Percentiles rank a stretch among this genome's conserved stretches.
These are phyloP conservation scores for Mycocentrospora acerina DNA, from an alignment of 2,329 filamentous ascomycete genomes.

Conservation along the genomic window DNA sequence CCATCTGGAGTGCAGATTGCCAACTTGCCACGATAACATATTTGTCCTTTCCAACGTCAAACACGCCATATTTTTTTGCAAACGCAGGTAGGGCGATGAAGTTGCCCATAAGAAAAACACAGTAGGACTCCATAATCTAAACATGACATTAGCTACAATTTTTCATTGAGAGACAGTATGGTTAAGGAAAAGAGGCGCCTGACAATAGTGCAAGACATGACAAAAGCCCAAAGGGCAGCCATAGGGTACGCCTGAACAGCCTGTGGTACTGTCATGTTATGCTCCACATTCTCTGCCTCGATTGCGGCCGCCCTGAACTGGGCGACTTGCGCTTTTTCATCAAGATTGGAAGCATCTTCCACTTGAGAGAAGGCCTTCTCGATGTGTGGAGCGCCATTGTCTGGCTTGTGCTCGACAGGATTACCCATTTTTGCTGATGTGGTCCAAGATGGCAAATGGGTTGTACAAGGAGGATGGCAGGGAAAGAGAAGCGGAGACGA, in stretches of 20 bases:
- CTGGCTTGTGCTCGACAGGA: slow-evolving; percentile 17
- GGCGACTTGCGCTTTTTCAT: slow-evolving; percentile 43
- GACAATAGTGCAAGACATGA: slow-evolving; percentile 60
- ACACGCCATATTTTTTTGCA: slow-evolving; percentile 50
- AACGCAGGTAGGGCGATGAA: slow-evolving; percentile 58
- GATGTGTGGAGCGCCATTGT: slow-evolving; percentile 11
- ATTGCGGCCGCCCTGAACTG: slow-evolving; percentile 57
- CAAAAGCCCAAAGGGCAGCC: slow-evolving; percentile 57
- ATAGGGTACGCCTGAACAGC: slow-evolving; percentile 56
- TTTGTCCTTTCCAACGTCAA: slow-evolving; percentile 16
- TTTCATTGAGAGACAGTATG: slow-evolving; percentile 10
- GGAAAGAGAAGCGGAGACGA: slow-evolving; percentile 19
- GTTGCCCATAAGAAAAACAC: slow-evolving; percentile 62
- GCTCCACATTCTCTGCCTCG: slow-evolving; percentile 58
- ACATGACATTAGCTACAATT: slow-evolving; percentile 12
- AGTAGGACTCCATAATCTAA: slow-evolving; percentile 67
- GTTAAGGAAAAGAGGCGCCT: slow-evolving; percentile 14
- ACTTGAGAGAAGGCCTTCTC: slow-evolving; percentile 27
- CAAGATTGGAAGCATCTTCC: slow-evolving; percentile 21
- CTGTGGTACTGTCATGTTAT: slow-evolving; percentile 52
- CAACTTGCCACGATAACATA: slow-evolving; percentile 54
- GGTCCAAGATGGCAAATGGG: slow-evolving; percentile 7
- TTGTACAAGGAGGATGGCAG: slow-evolving; percentile 18
- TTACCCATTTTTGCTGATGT: slow-evolving; percentile 27
- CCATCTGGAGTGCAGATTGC: slow-evolving; percentile 60